These are phyloP conservation scores for Phaeotremella fagi DNA, from an alignment of 768 basidiomycete genomes.

Conservation along the genomic window DNA sequence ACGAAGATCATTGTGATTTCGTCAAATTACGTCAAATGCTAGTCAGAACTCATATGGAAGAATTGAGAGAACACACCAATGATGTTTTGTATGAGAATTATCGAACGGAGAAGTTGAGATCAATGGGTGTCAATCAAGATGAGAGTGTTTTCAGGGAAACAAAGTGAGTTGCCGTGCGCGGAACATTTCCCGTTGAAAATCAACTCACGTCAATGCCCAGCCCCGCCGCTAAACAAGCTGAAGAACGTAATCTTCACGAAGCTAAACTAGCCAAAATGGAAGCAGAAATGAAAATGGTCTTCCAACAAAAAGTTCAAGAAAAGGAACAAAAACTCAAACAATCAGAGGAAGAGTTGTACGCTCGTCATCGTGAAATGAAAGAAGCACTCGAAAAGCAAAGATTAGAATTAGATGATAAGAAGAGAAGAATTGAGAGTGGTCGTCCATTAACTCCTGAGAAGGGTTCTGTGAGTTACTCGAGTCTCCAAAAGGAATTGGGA, in stretches of 20 bases:
- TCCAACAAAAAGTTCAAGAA: slow-evolving; percentile 99
- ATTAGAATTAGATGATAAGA: slow-evolving; percentile 93
- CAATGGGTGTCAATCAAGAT: slow-evolving; percentile 98
- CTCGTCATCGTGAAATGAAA: slow-evolving; percentile 99
- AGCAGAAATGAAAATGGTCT: slow-evolving; percentile 99
- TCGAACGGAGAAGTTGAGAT: slow-evolving; percentile 89
- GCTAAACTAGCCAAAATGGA: slow-evolving; percentile 80
- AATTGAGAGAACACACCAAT: slow-evolving; percentile 94
- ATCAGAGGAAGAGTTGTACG: slow-evolving; percentile 97
- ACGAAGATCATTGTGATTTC: slow-evolving; percentile 98
- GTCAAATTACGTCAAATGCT: slow-evolving; percentile 99
- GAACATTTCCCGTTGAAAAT: not conserved
- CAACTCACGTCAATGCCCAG: no score
- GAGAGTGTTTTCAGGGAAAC: slow-evolving; percentile 98
- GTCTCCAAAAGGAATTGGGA: not conserved
- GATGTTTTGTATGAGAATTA: slow-evolving; percentile 96
- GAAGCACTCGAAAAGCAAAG: slow-evolving; percentile 97
- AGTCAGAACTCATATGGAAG: slow-evolving; percentile 98
- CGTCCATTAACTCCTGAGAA: slow-evolving; percentile 95
- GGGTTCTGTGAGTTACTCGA: slow-evolving; percentile 59
- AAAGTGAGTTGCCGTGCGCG: slow-evolving; percentile 64
- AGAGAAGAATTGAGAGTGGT: slow-evolving; percentile 88
- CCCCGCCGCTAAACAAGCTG: slow-evolving; percentile 91
- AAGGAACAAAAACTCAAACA: slow-evolving; percentile 99
- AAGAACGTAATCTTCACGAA: slow-evolving; percentile 92